phyloP scores from a whole-genome alignment of 371 early-diverging fungal genomes.

The Actinomucor elegans region DNA sequence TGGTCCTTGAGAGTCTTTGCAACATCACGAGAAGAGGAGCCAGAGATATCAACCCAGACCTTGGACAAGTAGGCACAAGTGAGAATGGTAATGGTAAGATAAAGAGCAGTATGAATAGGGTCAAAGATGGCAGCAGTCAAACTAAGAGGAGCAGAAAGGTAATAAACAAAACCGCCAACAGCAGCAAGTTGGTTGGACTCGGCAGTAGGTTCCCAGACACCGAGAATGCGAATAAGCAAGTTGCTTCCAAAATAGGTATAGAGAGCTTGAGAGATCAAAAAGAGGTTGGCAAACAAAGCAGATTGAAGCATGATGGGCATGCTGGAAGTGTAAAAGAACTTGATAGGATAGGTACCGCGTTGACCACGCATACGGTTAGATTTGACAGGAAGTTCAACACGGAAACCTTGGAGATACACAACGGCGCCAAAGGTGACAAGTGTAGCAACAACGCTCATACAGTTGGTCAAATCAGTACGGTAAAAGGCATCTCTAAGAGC shows the following conservation, averaged over 20 bases:
- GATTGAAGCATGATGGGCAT: conserved; percentile 99
- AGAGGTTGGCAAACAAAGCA: conserved; percentile 94
- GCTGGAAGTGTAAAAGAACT: conserved; percentile 99
- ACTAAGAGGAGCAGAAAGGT: conserved; percentile 94
- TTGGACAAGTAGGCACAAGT: conserved; percentile 97
- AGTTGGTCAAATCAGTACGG: conserved; percentile 96
- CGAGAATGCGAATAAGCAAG: conserved; percentile 91
- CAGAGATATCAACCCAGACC: conserved; percentile 98
- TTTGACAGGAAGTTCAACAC: conserved; percentile 98
- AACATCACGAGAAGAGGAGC: conserved; percentile 97
- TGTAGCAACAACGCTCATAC: conserved; percentile 93
- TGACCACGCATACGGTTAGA: conserved; percentile 96
- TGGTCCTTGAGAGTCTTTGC: conserved; percentile 98
- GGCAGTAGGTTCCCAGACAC: conserved; percentile 91
- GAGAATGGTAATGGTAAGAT: conserved; percentile 89
- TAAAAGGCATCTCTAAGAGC: conserved; percentile 99
- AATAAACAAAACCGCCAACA: conserved; percentile 96
- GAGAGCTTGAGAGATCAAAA: conserved; percentile 96
- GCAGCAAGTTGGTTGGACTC: conserved; percentile 92
- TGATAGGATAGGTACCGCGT: conserved; percentile 97
- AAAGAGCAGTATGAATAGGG: conserved; percentile 96
- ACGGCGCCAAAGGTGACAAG: conserved; percentile 92
- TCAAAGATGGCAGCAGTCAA: conserved; percentile 81
- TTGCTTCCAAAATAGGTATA: conserved; percentile 95
- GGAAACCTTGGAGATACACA: conserved; percentile 99